Evolutionary conservation across 345 rosid genomes (phyloP).

Genomic region (Durio zibethinus): DNA sequence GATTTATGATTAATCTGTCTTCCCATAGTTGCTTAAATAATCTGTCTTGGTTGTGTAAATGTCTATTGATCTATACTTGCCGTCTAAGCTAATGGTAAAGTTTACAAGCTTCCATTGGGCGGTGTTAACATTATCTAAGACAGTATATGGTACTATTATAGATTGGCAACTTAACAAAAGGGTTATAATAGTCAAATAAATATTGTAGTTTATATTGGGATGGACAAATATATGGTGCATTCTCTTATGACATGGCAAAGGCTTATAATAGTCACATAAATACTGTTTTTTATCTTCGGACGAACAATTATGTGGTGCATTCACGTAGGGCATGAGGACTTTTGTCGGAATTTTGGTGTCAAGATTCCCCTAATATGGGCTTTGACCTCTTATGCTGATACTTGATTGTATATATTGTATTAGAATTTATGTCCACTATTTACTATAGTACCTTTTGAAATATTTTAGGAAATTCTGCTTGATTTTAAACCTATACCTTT

Average conservation of each 20-base stretch:
- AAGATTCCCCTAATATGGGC: not conserved
- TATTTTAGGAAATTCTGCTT: not conserved
- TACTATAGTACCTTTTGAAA: not conserved
- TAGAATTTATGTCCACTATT: not conserved
- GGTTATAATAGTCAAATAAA: not conserved
- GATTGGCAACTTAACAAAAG: not conserved
- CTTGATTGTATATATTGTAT: not conserved
- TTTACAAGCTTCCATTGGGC: not conserved
- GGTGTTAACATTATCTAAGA: not conserved
- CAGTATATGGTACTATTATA: not conserved
- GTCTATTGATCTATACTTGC: not conserved
- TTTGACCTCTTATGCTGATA: not conserved
- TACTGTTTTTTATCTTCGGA: not conserved
- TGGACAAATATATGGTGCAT: not conserved
- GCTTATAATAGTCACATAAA: not conserved
- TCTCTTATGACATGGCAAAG: not conserved
- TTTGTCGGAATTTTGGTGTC: not conserved
- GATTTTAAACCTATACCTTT: not conserved
- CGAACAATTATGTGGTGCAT: not conserved
- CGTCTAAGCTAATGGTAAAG: not conserved
- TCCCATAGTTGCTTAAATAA: not conserved
- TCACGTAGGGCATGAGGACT: too few relatives aligned
- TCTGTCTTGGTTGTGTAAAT: not conserved
- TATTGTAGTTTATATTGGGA: not conserved
- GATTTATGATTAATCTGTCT: slow-evolving; percentile 1